Conservation (phyloP, 257 asterid genomes). For the Nicotiana noctiflora region DNA sequence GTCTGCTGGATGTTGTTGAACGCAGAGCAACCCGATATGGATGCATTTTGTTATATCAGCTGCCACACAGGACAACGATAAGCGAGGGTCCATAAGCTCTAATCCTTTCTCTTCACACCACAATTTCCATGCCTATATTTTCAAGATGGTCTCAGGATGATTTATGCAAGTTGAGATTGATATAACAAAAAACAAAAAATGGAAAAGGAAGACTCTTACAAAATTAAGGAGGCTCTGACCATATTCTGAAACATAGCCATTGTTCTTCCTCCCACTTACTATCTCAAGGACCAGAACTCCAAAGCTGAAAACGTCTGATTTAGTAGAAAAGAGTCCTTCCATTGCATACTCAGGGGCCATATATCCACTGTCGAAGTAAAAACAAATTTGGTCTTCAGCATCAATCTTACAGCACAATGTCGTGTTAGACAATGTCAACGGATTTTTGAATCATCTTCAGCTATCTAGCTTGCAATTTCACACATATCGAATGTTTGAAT, state of each 20-base stretch:
- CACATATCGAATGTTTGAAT: not conserved
- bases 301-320: conserved; percentile 9
- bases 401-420: not conserved
- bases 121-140: conserved; percentile 4
- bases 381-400: not conserved
- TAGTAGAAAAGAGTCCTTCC: conserved; percentile 4
- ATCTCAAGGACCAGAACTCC: not conserved
- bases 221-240: conserved; percentile 6
- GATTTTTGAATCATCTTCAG: not conserved
- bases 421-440: not conserved
- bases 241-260: not conserved
- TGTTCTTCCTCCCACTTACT: conserved; percentile 4
- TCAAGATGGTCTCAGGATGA: not conserved
- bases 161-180: not conserved
- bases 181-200: not conserved
- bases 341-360: conserved; percentile 8
- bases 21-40: conserved; percentile 4
- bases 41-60: conserved; percentile 7
- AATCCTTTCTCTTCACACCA: not conserved
- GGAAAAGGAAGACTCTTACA: not conserved
- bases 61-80: not conserved
- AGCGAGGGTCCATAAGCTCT: not conserved
- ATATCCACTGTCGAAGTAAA: not conserved
- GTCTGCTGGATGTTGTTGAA: conserved; percentile 5
- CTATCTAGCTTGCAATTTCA: not conserved